These are phyloP conservation scores for Ligustrum vulgare DNA, from an alignment of 257 asterid species.

Conservation along the genomic window DNA sequence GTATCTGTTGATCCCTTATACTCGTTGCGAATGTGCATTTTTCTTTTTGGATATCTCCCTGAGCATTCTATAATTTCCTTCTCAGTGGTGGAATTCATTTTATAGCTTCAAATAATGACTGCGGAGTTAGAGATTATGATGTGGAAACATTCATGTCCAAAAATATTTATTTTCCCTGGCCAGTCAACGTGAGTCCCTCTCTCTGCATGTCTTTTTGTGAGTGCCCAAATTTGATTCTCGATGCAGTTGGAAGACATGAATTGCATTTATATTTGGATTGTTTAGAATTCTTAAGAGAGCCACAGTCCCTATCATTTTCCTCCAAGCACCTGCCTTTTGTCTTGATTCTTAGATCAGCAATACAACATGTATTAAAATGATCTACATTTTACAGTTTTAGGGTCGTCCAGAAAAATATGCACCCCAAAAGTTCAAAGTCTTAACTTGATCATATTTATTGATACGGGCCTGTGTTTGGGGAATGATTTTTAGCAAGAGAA, in stretches of 20 bases:
- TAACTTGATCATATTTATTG: background rate
- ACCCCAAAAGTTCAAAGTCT: background rate
- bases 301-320: constrained; percentile 2
- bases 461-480: background rate
- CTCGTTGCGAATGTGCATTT: background rate
- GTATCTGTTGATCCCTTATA: constrained; percentile 29
- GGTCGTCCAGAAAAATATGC: background rate
- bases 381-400: background rate
- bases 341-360: background rate
- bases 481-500: background rate
- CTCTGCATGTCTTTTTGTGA: too few relatives aligned
- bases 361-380: background rate
- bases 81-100: constrained; percentile 90
- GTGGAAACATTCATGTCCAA: constrained; percentile 78
- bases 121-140: constrained; percentile 85
- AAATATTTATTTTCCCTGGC: constrained; percentile 77
- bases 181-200: constrained; percentile 74
- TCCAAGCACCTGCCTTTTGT: background rate
- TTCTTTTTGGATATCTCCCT: constrained; percentile 16
- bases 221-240: background rate
- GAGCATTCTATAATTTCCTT: constrained; percentile 19
- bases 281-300: constrained; percentile 5
- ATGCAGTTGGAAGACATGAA: background rate
- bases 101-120: constrained; percentile 84
- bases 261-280: background rate